Evolutionary conservation across 129 eudicot species (phyloP), one percentile per base, ranked within the genome.

Genomic region (Lactuca saligna): DNA sequence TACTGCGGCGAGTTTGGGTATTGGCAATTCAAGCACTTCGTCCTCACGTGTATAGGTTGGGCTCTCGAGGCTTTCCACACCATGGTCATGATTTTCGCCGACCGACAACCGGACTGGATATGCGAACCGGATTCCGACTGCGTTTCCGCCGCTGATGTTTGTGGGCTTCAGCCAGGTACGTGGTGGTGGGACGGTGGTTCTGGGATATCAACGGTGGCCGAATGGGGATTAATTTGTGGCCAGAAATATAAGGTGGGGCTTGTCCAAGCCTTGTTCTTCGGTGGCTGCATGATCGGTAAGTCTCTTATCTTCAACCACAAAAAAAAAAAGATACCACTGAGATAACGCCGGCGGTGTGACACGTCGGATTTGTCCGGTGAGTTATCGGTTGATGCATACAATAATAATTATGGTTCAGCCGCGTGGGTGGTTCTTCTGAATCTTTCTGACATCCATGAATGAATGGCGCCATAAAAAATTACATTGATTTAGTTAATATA

Each of bases 31-130:
- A 80, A 68, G 59, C 99, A 94, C 87, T 89, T 94, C 15, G 84
- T 94, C 0, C 71, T 94, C 8, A 87, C 96, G 5, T 79, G 86
- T 72, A 25, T 87, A 57, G 99, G 82, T 6, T 89, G 97, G 99
- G 96, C 97, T 9, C 83, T 94, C 2, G 99, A 94, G 66, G 99
- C 90, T 32, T 87, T 94, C 65, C 99, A 89, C 71, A 87, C 96
- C 63, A 94, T 94, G 99, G 92, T 94, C 54, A 91, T 94, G 88
- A 94, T 94, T 0, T 94, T 94, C 66, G 93, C 99, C 35, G 99
- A 94, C 81, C 95, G 93, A 1, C 86, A 94, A 57, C 97, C 99
- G 38, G 82, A 33, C 13, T 89, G 92, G 95, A 75, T 72, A 20
- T 89, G 99, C 76, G 55, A 31, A 13, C 75, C 56, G 10, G 76